Evolutionary conservation across 2,329 filamentous ascomycete genomes (phyloP).

Genomic region (Xylariaceae sp.): DNA sequence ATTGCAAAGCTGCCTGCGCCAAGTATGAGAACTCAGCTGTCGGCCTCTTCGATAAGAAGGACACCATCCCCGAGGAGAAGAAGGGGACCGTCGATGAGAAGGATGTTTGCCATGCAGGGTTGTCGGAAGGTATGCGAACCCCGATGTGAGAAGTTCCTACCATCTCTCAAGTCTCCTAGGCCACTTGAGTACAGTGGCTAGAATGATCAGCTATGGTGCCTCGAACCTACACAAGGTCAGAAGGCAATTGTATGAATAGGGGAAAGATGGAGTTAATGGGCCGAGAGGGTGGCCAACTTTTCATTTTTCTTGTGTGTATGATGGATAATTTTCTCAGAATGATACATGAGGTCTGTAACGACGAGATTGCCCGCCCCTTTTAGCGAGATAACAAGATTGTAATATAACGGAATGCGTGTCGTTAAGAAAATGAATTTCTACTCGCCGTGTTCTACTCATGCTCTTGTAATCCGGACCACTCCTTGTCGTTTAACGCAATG

Average conservation of each 20-base stretch:
- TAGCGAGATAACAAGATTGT: neutral
- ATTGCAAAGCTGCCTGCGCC: constrained; percentile 6
- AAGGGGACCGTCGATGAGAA: neutral
- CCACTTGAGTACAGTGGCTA: no score
- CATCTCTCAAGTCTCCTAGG: no score
- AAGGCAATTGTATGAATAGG: neutral
- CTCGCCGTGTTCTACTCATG: neutral
- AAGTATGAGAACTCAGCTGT: neutral
- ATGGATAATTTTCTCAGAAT: neutral
- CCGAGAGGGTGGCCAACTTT: neutral
- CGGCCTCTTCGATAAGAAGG: neutral
- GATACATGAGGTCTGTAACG: neutral
- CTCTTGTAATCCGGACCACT: no score
- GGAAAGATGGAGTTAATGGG: neutral
- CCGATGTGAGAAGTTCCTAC: no score
- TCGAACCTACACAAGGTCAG: neutral
- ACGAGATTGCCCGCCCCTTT: neutral
- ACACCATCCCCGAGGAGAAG: neutral
- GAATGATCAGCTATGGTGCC: neutral
- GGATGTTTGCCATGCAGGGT: neutral
- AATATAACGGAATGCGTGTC: neutral
- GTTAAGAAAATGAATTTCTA: neutral
- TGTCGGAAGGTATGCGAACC: no score
- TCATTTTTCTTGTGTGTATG: neutral
- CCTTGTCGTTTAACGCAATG: neutral